A percentile compares a stretch with the other conserved stretches of the same genome.
phyloP scores from a whole-genome alignment of 2,329 filamentous ascomycete genomes.

The Exophiala viscosa region DNA sequence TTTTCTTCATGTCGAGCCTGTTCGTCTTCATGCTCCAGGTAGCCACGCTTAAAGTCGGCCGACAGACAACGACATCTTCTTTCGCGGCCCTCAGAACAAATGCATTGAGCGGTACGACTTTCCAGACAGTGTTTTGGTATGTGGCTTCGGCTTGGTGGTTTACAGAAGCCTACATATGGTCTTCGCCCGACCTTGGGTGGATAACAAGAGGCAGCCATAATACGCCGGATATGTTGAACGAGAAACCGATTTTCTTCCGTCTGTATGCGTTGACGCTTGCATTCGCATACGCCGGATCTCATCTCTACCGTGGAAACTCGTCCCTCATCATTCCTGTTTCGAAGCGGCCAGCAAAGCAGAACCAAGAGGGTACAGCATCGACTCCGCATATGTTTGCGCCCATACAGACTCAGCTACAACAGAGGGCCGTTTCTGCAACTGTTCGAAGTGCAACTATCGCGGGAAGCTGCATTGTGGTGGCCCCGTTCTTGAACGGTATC shows the following conservation, averaged over 20 bases:
- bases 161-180: constrained; percentile 75
- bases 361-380: constrained; percentile 31
- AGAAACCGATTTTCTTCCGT: constrained; percentile 77
- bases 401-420: constrained; percentile 39
- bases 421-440: constrained; percentile 32
- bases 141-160: constrained; percentile 73
- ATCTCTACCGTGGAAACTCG: constrained; percentile 72
- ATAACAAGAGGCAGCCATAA: constrained; percentile 60
- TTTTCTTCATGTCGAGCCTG: constrained; percentile 73
- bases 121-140: constrained; percentile 74
- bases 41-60: constrained; percentile 72
- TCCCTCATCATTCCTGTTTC: constrained; percentile 54
- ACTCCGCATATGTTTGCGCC: constrained; percentile 37
- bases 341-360: constrained; percentile 32
- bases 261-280: constrained; percentile 67
- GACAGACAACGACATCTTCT: constrained; percentile 66
- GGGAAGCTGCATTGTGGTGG: constrained; percentile 44
- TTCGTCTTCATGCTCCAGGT: constrained; percentile 81
- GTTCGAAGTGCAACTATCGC: constrained; percentile 34
- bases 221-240: constrained; percentile 69
- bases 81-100: constrained; percentile 60
- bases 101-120: constrained; percentile 56
- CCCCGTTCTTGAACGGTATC: constrained; percentile 58
- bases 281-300: constrained; percentile 61
- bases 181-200: constrained; percentile 65